These are phyloP conservation scores for Pestalotiopsis sp. DNA, from an alignment of 2,329 filamentous ascomycete species.

Conservation along the genomic window DNA sequence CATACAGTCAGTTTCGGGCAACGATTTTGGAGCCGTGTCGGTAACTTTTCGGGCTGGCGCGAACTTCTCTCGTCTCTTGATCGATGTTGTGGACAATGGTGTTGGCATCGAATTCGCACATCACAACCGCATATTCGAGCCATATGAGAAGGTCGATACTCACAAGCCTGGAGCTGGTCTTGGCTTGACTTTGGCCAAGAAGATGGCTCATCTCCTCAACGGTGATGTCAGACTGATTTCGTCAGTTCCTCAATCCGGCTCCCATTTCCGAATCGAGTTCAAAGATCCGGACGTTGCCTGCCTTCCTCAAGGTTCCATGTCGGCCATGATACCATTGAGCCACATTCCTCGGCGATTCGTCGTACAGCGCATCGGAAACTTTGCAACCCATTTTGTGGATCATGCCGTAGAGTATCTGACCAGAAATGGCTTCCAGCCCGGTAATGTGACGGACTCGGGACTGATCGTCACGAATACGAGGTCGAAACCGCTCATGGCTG, in stretches of 20 bases:
- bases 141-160: constrained; percentile 14
- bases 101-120: constrained; percentile 6
- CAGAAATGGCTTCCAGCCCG: constrained; percentile 7
- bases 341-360: background rate
- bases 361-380: background rate
- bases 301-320: background rate
- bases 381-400: constrained; percentile 4
- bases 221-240: constrained; percentile 10
- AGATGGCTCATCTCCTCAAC: constrained; percentile 8
- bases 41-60: background rate
- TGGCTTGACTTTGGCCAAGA: constrained; percentile 12
- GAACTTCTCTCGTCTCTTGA: background rate
- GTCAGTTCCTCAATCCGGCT: constrained; percentile 3
- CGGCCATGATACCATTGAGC: background rate
- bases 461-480: constrained; percentile 6
- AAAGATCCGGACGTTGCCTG: background rate
- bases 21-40: background rate
- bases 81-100: constrained; percentile 14
- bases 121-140: constrained; percentile 12
- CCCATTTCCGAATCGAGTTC: constrained; percentile 13
- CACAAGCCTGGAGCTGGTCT: constrained; percentile 13
- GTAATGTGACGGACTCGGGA: background rate
- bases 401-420: constrained; percentile 4
- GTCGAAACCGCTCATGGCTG: background rate
- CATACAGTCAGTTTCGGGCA: background rate